These are phyloP conservation scores for Alternaria burnsii DNA, from an alignment of 2,329 filamentous ascomycete species.

Conservation along the genomic window DNA sequence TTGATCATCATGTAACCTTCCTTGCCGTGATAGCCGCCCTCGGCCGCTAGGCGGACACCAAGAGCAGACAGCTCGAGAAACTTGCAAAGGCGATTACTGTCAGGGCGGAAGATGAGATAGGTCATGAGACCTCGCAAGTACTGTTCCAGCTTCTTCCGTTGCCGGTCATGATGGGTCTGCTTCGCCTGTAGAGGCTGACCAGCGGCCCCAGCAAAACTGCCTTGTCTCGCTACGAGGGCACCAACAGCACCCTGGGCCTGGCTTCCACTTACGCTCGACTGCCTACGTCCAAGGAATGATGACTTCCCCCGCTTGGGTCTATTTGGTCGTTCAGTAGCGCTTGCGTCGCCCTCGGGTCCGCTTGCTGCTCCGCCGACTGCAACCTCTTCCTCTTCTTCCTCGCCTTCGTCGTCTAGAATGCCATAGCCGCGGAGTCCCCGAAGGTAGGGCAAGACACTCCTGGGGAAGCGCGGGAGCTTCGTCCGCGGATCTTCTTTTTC, in stretches of 20 bases:
- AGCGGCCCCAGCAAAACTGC: slow-evolving; percentile 53
- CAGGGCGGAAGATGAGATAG: slow-evolving; percentile 95
- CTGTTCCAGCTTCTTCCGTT: slow-evolving; percentile 84
- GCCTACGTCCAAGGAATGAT: slow-evolving; percentile 67
- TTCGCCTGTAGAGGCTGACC: slow-evolving; percentile 52
- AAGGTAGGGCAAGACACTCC: slow-evolving; percentile 87
- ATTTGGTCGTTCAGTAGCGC: slow-evolving; percentile 70
- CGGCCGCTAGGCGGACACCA: slow-evolving; percentile 90
- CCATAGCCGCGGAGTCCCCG: slow-evolving; percentile 76
- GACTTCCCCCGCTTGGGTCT: slow-evolving; percentile 63
- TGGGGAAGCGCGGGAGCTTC: slow-evolving; percentile 89
- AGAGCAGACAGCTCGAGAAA: slow-evolving; percentile 95
- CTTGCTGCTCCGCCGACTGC: slow-evolving; percentile 61
- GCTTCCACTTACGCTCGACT: slow-evolving; percentile 61
- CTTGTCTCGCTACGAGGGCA: slow-evolving; percentile 39
- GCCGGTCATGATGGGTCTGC: slow-evolving; percentile 76
- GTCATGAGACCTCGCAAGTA: slow-evolving; percentile 94
- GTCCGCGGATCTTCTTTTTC: slow-evolving; percentile 69
- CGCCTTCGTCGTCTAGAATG: slow-evolving; percentile 70
- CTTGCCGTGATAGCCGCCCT: slow-evolving; percentile 97
- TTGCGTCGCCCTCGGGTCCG: slow-evolving; percentile 70
- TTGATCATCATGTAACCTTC: slow-evolving; percentile 94
- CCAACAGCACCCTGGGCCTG: slow-evolving; percentile 34
- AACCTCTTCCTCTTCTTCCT: slow-evolving; percentile 75
- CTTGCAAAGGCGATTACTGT: slow-evolving; percentile 94